A percentile compares a stretch with the other conserved stretches of the same genome.
Conservation (phyloP, 768 basidiomycete genomes). For the Filobasidium floriforme region DNA sequence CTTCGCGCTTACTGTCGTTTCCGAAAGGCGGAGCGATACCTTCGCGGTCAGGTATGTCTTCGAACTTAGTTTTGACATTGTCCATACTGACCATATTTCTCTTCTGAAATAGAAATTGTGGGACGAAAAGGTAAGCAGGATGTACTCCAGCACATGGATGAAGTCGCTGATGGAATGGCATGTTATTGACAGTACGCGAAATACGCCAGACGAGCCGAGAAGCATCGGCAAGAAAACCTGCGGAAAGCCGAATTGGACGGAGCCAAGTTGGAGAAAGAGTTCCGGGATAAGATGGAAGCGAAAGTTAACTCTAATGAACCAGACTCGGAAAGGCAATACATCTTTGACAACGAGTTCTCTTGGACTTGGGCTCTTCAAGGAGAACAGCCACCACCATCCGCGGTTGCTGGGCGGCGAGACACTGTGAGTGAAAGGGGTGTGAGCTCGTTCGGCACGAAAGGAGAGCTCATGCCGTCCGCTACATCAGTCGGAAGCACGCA, state of each 20-base stretch:
- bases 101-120: constrained; percentile 48
- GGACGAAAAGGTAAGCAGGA: constrained; percentile 61
- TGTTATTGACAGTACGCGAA: constrained; percentile 37
- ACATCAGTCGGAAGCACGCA: constrained; percentile 39
- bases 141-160: constrained; percentile 13
- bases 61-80: neutral
- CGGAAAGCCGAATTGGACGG: constrained; percentile 41
- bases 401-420: constrained; percentile 81
- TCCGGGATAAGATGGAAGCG: constrained; percentile 26
- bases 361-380: constrained; percentile 81
- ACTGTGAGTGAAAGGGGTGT: constrained; percentile 52
- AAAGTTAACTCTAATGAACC: constrained; percentile 30
- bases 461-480: no score
- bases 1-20: neutral
- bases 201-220: constrained; percentile 58
- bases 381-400: constrained; percentile 82
- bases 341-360: constrained; percentile 56
- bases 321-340: constrained; percentile 46
- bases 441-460: no score
- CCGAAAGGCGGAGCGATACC: constrained; percentile 59
- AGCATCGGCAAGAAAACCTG: constrained; percentile 53
- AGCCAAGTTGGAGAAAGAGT: constrained; percentile 26
- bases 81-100: neutral
- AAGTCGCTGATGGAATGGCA: neutral
- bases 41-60: constrained; percentile 47